Conservation (phyloP, 2,329 filamentous ascomycete species). For the Beauveria medogensis region DNA sequence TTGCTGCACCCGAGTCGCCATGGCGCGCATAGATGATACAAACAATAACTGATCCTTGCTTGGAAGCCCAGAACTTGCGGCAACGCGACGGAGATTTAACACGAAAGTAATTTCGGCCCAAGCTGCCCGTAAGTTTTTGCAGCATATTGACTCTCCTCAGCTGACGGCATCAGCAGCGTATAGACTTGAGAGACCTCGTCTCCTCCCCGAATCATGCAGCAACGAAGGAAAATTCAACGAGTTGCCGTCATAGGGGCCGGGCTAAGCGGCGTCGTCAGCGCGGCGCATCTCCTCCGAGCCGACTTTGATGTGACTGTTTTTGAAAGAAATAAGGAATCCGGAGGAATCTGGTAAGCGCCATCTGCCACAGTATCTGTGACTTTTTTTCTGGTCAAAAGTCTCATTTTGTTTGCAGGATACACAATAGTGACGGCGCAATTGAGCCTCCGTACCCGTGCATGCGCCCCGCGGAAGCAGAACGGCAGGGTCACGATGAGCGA, state of each 20-base stretch:
- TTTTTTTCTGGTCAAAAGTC: not conserved
- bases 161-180: too few species aligned
- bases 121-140: too few species aligned
- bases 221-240: not conserved
- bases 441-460: not conserved
- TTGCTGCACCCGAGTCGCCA: too few species aligned
- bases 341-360: slow-evolving; percentile 29
- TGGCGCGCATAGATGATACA: too few species aligned
- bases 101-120: too few species aligned
- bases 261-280: slow-evolving; percentile 30
- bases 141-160: too few species aligned
- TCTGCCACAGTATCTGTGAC: too few species aligned
- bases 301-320: slow-evolving; percentile 30
- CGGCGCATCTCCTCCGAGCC: slow-evolving; percentile 28
- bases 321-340: slow-evolving; percentile 25
- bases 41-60: too few species aligned
- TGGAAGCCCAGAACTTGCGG: too few species aligned
- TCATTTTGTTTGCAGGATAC: not conserved
- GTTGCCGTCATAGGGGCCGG: slow-evolving; percentile 34
- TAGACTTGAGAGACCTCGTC: too few species aligned
- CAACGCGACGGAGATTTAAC: too few species aligned
- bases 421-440: not conserved
- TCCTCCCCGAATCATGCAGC: not conserved
- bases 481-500: not conserved
- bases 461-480: not conserved